Conservation (phyloP, 2,329 filamentous ascomycete species). For the Ophiostoma sp. region DNA sequence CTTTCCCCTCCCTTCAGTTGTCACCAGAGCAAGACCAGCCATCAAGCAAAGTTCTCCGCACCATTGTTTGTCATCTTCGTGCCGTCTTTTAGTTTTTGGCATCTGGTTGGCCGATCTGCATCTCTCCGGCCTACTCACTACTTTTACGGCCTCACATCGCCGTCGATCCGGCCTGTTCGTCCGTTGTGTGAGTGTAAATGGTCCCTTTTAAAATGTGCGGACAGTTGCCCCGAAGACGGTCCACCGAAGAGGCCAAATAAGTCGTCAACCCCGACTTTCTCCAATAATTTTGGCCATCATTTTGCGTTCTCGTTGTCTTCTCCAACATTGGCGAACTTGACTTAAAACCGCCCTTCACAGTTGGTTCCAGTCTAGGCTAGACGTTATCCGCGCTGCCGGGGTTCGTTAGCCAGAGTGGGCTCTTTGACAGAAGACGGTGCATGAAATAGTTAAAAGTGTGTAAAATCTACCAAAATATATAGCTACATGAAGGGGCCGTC, state of each 20-base stretch:
- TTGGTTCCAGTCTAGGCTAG: not conserved
- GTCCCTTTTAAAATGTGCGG: not conserved
- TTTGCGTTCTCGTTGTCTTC: not conserved
- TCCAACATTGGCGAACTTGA: not conserved
- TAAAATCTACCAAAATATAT: not conserved
- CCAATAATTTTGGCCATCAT: not conserved
- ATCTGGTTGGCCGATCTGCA: not conserved
- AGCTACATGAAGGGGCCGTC: not conserved
- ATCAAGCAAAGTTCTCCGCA: not conserved
- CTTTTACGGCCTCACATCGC: not conserved
- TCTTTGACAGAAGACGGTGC: not conserved
- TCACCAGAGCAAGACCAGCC: not conserved
- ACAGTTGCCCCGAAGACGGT: not conserved
- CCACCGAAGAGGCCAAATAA: not conserved
- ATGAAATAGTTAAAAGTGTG: not conserved
- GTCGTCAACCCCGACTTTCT: not conserved
- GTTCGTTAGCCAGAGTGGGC: slow-evolving; percentile 11
- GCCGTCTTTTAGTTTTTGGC: not conserved
- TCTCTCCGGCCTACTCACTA: not conserved
- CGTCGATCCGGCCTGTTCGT: not conserved
- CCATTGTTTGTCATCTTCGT: not conserved
- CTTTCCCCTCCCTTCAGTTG: not conserved
- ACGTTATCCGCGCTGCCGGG: slow-evolving; percentile 10
- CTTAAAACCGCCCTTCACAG: not conserved
- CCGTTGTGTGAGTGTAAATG: not conserved